These are phyloP conservation scores for Gastrolobium bilobum DNA, from an alignment of 306 rosid genomes.

Conservation along the genomic window DNA sequence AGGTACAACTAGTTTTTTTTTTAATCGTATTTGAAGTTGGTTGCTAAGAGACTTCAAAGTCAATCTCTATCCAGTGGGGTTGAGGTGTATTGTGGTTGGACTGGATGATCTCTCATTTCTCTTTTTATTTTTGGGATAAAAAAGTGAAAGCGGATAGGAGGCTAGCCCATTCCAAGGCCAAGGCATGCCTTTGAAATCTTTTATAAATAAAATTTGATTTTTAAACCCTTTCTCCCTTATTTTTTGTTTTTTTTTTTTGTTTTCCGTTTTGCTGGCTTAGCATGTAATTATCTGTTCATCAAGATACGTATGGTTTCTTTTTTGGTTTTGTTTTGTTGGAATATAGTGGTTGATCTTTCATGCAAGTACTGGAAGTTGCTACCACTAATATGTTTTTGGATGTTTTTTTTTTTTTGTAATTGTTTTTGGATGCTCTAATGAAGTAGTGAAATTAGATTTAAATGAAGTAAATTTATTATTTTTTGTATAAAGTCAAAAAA, in stretches of 20 bases:
- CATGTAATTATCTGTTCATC: slow-evolving; percentile 16
- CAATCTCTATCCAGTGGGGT: background rate
- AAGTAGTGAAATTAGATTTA: too few relatives aligned
- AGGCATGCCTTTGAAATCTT: background rate
- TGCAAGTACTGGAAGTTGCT: background rate
- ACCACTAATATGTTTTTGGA: too few relatives aligned
- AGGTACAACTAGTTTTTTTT: background rate
- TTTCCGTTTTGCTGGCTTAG: background rate
- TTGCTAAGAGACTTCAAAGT: slow-evolving; percentile 21
- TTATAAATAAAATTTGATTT: slow-evolving; percentile 15
- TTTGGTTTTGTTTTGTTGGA: background rate
- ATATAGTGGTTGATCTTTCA: background rate
- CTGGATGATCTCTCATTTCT: background rate
- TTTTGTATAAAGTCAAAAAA: too few relatives aligned
- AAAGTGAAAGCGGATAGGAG: background rate
- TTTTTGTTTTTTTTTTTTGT: too few relatives aligned
- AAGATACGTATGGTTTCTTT: background rate
- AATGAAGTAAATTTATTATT: too few relatives aligned
- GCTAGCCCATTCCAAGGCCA: background rate
- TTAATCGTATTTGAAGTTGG: slow-evolving; percentile 18
- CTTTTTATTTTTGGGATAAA: background rate
- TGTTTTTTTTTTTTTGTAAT: too few relatives aligned
- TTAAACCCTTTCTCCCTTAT: background rate
- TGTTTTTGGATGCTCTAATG: too few relatives aligned
- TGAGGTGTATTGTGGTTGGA: background rate